These are phyloP conservation scores for Podospora pseudocomata DNA, from an alignment of 495 filamentous ascomycete species.

Conservation along the genomic window DNA sequence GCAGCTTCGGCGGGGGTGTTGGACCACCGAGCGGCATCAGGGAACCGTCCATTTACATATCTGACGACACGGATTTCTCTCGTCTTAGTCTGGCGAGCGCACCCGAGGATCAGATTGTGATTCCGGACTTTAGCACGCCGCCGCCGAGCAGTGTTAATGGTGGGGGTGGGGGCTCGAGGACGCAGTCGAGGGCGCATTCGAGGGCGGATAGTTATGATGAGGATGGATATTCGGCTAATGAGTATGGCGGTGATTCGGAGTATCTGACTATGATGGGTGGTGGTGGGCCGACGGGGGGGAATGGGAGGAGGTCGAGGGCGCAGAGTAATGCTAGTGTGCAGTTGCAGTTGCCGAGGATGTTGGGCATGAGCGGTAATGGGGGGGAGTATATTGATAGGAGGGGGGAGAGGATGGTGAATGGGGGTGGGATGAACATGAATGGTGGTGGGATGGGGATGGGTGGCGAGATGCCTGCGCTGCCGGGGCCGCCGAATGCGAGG, in stretches of 20 bases:
- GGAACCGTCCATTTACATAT: constrained; percentile 52
- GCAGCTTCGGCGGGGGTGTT: neutral
- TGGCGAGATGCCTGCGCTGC: constrained; percentile 31
- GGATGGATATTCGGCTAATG: constrained; percentile 29
- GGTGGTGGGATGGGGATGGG: constrained; percentile 1
- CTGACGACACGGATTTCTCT: constrained; percentile 45
- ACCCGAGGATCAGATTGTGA: constrained; percentile 9
- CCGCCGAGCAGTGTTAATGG: constrained; percentile 6
- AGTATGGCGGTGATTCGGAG: constrained; percentile 32
- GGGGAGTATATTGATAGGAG: neutral
- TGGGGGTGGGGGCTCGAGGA: constrained; percentile 10
- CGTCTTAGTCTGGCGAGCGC: constrained; percentile 21
- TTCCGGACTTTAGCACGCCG: constrained; percentile 13
- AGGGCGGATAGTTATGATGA: constrained; percentile 34
- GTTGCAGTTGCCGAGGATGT: constrained; percentile 20
- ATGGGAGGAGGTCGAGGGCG: constrained; percentile 10
- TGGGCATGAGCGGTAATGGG: constrained; percentile 13
- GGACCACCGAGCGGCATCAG: constrained; percentile 16
- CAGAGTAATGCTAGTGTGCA: constrained; percentile 21
- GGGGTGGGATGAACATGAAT: neutral
- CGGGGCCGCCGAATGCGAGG: constrained; percentile 44
- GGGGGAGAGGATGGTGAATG: neutral
- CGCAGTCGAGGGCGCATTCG: constrained; percentile 18
- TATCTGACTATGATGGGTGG: constrained; percentile 26
- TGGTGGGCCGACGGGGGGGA: neutral